Evolutionary conservation across 2,329 filamentous ascomycete species (phyloP), one percentile per base, ranked within the genome.

Genomic region (Escovopsis sp.): DNA sequence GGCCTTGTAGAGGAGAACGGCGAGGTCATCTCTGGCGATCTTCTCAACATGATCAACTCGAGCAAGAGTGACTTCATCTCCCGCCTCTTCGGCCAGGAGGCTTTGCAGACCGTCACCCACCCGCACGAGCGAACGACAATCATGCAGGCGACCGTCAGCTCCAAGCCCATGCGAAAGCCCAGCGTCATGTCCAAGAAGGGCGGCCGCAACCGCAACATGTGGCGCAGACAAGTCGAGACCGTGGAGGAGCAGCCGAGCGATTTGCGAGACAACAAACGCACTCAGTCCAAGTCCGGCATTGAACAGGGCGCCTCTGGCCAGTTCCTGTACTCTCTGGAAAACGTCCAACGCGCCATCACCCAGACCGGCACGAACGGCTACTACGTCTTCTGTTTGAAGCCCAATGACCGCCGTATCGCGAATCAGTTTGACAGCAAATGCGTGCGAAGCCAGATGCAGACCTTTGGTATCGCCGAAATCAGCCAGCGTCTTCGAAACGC

Each of bases 341-440:
- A 91, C 46, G 85, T 98, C 44, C 93, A 81, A 45, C 88, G 89
- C 53, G 88, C 86, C 2, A 69, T 98, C 37, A 82, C 78, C 3
- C 78, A 84, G 3, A 75, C 81, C 4, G 85, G 87, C 55, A 84
- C 87, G 10, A 98, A 98, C 55, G 77, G 83, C 1, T 98, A 98
- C 63, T 96, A 95, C 53, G 76, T 98, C 37, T 95, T 98, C 63
- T 98, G 91, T 56, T 65, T 98, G 49, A 98, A 98, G 64, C 89
- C 91, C 19, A 98, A 98, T 53, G 91, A 98, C 59, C 77, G 91
- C 42, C 80, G 91, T 40, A 98, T 98, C 51, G 89, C 91, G 47
- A 98, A 98, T 52, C 91, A 98, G 56, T 98, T 96, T 53, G 91
- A 98, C 61, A 95, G 87, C 73, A 96, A 96, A 62, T 98, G 91